Percentiles rank a stretch among this genome's conserved stretches.
phyloP scores from a whole-genome alignment of 2,329 filamentous ascomycete genomes.

The Ilyonectria sp. region DNA sequence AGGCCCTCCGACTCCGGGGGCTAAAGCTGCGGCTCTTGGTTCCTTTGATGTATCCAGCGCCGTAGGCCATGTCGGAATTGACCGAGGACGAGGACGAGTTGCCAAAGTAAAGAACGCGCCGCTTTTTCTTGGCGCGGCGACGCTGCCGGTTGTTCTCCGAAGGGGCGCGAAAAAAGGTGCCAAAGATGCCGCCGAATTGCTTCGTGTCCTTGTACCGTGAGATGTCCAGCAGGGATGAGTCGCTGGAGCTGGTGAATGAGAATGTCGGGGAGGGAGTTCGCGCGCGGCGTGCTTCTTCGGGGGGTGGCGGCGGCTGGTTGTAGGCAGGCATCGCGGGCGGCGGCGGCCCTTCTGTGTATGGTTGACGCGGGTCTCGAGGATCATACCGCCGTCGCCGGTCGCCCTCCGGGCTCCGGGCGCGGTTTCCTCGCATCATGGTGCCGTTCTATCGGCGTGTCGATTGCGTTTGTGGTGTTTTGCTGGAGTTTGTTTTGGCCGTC shows the following conservation, averaged over 20 bases:
- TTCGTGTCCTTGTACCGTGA: conserved; percentile 66
- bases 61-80: conserved; percentile 79
- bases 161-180: conserved; percentile 74
- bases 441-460: conserved; percentile 46
- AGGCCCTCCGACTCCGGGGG: conserved; percentile 43
- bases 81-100: conserved; percentile 79
- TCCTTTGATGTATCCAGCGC: conserved; percentile 69
- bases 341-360: conserved; percentile 41
- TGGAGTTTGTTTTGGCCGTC: conserved; percentile 50
- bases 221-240: conserved; percentile 76
- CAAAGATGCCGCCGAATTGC: conserved; percentile 69
- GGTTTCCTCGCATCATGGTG: conserved; percentile 69
- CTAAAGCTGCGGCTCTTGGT: conserved; percentile 50
- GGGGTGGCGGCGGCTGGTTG: conserved; percentile 33
- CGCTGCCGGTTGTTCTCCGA: conserved; percentile 66
- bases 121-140: conserved; percentile 61
- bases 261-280: conserved; percentile 54
- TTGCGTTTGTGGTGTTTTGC: conserved; percentile 43
- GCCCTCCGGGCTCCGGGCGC: conserved; percentile 70
- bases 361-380: conserved; percentile 52
- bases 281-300: conserved; percentile 43
- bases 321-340: conserved; percentile 38
- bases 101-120: conserved; percentile 70
- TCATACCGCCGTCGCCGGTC: conserved; percentile 64
- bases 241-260: conserved; percentile 66